Evolutionary conservation across 208 protist genomes (phyloP).

Genomic region (Dictyostelium gargantuum): DNA sequence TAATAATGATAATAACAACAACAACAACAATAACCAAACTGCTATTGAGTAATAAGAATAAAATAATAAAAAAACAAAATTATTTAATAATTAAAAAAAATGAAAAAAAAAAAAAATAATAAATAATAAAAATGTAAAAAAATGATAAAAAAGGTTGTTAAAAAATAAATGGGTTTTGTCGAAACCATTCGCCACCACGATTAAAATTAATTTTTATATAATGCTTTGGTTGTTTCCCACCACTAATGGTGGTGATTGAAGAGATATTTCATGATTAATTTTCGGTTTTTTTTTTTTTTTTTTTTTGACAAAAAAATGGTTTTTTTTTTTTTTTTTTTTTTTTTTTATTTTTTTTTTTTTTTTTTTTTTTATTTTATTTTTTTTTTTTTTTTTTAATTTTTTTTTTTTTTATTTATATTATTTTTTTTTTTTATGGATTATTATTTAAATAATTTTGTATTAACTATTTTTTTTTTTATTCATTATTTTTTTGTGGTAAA

Average conservation of each 20-base stretch:
- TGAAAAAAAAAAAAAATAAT: not conserved
- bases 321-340: not conserved
- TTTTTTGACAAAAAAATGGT: not conserved
- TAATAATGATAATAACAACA: not conserved
- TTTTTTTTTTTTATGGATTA: not conserved
- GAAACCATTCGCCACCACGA: no score
- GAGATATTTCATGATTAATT: no score
- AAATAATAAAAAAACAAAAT: not conserved
- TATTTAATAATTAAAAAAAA: not conserved
- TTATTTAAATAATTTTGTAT: not conserved
- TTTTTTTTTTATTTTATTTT: not conserved
- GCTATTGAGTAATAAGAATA: not conserved
- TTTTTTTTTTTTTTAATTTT: not conserved
- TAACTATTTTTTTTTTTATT: not conserved
- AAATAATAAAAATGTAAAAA: not conserved
- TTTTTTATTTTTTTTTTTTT: not conserved
- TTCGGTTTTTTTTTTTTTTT: no score
- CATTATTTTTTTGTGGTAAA: not conserved
- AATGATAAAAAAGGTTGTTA: not conserved
- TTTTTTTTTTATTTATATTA: not conserved
- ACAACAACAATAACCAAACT: not conserved
- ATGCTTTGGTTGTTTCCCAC: no score
- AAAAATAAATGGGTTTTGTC: not conserved
- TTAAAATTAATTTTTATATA: no score
- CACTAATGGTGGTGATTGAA: no score